Percentiles rank a stretch among this genome's conserved stretches.
Conservation (phyloP, 208 protist species). For the Crithidia sp. region DNA sequence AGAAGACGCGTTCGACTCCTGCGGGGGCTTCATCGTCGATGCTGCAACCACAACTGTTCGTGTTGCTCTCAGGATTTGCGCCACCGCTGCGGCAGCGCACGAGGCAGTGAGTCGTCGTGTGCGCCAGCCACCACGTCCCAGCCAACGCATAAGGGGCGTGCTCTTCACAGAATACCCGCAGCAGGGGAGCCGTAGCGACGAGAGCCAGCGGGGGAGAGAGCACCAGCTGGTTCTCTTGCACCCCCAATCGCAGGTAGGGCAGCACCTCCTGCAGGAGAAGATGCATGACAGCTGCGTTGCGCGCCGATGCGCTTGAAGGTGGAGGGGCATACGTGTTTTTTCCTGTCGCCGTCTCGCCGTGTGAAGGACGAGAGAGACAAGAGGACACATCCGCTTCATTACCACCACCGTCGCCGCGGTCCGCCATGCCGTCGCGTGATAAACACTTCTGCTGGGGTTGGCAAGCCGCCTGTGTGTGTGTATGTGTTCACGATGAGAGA, state of each 20-base stretch:
- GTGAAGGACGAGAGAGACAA: neutral
- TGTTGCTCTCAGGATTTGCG: neutral
- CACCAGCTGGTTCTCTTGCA: slow-evolving; percentile 11
- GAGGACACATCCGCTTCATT: neutral
- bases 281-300: slow-evolving; percentile 10
- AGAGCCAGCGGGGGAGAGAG: slow-evolving; percentile 12
- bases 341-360: neutral
- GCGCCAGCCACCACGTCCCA: slow-evolving; percentile 19
- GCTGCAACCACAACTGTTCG: too few species aligned
- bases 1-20: neutral
- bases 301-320: neutral
- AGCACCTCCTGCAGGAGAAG: slow-evolving; percentile 10
- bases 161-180: slow-evolving; percentile 13
- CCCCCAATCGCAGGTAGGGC: slow-evolving; percentile 2
- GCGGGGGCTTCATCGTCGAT: neutral
- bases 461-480: neutral
- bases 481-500: neutral
- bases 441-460: too few species aligned
- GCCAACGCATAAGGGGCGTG: slow-evolving; percentile 5
- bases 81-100: neutral
- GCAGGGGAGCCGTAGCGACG: slow-evolving; percentile 2
- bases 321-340: neutral
- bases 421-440: neutral
- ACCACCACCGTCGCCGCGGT: neutral
- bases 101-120: slow-evolving; percentile 11